Percentiles rank a stretch among this genome's conserved stretches.
Conservation (phyloP, 768 basidiomycete genomes). For the Kwoniella botswanensis region DNA sequence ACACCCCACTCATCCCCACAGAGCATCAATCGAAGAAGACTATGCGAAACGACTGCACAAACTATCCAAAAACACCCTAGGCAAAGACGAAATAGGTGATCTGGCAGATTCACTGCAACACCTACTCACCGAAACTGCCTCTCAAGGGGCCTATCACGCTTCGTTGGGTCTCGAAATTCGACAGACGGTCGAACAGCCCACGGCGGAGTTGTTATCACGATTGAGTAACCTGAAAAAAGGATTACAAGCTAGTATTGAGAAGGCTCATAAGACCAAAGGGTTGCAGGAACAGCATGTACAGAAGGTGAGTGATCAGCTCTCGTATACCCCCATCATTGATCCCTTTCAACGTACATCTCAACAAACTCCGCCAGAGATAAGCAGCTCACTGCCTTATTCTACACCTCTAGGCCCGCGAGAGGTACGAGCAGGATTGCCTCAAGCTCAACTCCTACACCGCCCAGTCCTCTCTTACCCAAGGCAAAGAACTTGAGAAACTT, state of each 20-base stretch:
- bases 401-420: conserved; percentile 70
- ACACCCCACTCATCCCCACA: conserved; percentile 51
- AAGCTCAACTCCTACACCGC: conserved; percentile 93
- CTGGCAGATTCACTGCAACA: conserved; percentile 80
- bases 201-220: conserved; percentile 36
- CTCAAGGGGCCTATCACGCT: conserved; percentile 74
- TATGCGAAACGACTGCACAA: conserved; percentile 84
- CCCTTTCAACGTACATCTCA: no score
- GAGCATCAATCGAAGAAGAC: conserved; percentile 90
- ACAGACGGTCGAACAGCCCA: conserved; percentile 69
- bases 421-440: conserved; percentile 90
- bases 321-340: no score
- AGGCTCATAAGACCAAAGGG: conserved; percentile 86
- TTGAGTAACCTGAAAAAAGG: conserved; percentile 54
- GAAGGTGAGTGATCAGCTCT: conserved; percentile 61
- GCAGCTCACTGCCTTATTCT: not conserved
- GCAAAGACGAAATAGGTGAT: conserved; percentile 91
- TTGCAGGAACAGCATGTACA: conserved; percentile 81
- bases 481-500: conserved; percentile 90
- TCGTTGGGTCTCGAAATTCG: conserved; percentile 76
- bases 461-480: conserved; percentile 86
- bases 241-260: conserved; percentile 77
- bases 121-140: conserved; percentile 79
- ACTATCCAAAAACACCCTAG: conserved; percentile 75
- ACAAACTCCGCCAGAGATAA: no score